Conservation (phyloP, 257 asterid genomes). For the Ajuga chamaepitys region DNA sequence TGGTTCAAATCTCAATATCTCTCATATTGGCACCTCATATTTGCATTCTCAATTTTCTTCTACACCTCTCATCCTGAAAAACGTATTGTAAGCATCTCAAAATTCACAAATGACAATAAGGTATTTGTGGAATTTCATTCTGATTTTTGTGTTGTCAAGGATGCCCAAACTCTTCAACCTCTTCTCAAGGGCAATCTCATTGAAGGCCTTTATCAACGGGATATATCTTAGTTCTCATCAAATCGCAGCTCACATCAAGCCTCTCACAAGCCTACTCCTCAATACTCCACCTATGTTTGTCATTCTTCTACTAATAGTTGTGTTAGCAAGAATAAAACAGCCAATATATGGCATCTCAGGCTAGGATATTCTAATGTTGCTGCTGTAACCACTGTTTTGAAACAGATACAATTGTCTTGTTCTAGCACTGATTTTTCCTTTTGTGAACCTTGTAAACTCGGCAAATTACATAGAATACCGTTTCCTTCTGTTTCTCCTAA, state of each 20-base stretch:
- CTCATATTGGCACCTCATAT: neutral
- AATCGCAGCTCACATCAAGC: too few species aligned
- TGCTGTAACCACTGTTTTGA: too few species aligned
- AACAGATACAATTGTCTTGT: too few species aligned
- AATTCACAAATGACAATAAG: neutral
- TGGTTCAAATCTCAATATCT: neutral
- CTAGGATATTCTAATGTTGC: neutral
- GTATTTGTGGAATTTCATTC: neutral
- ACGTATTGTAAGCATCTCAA: neutral
- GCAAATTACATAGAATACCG: neutral
- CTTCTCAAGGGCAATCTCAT: neutral
- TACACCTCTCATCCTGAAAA: neutral
- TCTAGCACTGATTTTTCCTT: neutral
- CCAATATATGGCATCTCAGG: too few species aligned
- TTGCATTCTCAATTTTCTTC: fast-evolving
- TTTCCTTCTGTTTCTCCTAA: neutral
- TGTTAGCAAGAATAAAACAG: too few species aligned
- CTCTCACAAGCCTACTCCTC: neutral
- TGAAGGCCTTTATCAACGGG: neutral
- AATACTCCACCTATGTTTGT: too few species aligned
- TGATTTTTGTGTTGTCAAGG: neutral
- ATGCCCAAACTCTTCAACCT: neutral
- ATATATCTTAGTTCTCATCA: neutral
- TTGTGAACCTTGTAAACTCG: neutral
- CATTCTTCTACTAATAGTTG: too few species aligned